Base-by-base conservation (phyloP, 1,284 basidiomycete species). In the Vanrija sp. region DNA sequence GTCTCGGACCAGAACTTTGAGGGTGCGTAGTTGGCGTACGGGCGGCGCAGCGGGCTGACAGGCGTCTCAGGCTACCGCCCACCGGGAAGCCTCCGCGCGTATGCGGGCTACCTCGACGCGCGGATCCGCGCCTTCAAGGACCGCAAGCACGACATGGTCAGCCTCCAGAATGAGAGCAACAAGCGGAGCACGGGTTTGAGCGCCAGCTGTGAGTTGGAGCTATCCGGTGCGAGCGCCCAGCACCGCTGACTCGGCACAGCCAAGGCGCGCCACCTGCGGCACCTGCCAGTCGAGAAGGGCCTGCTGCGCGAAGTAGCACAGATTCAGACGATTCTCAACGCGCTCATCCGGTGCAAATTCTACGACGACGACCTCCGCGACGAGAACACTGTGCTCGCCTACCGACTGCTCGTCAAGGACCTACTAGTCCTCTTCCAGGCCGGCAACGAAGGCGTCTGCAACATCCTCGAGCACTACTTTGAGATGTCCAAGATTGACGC, bases 401-500 rank as follows among this genome's bases (percentile, higher is more conserved):
- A 97, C 56, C 82, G 90, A 41, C 90, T 99, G 87, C 81, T 96
- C n/a, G 88, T 98, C 62, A 98, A 98, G 71, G 96, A 99, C 72
- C 81, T 98, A 7, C 81, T 98, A 45, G 89, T 96, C 52, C 80
- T 98, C 18, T 98, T 98, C 75, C 94, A 96, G 69, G 93, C 91
- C 3, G 88, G 92, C 56, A 99, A 99, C 67, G 95, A 99, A 71
- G 95, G 95, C 53, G 90, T 98, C 45, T 96, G 97, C 78, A 98
- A 98, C 72, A 85, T 98, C 36, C 81, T 96, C 47, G 96, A 98
- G 71, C 89, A 96, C 77, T 99, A 98, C 77, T 98, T 98, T 69
- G 95, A 98, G 71, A 98, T 98, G 96, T 91, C 92, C 4, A 87
- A 89, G 62, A 77, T 86, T 20, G 95, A 98, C 72, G 96, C 95